phyloP scores from a whole-genome alignment of 2,329 filamentous ascomycete species.

The Colletotrichum destructivum region DNA sequence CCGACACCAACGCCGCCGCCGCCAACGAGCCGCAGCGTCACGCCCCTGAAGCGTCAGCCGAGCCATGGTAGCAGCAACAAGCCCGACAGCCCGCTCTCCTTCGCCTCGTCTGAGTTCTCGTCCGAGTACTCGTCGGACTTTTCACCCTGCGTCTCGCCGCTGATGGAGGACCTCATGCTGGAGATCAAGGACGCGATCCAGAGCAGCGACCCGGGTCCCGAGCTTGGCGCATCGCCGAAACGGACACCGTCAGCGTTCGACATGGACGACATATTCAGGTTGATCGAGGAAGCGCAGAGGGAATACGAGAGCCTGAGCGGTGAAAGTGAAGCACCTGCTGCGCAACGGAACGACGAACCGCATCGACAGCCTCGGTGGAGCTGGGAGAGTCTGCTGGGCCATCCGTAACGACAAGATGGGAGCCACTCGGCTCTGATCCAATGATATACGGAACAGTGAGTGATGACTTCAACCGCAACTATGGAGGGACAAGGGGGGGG shows the following conservation, averaged over 20 bases:
- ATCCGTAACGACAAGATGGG: background rate
- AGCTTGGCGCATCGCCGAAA: background rate
- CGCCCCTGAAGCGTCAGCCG: constrained; percentile 32
- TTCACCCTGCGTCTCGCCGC: constrained; percentile 34
- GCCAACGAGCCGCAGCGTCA: constrained; percentile 28
- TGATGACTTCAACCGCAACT: background rate
- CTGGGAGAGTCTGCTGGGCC: constrained; percentile 27
- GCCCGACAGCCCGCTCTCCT: constrained; percentile 32
- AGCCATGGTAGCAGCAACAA: constrained; percentile 34
- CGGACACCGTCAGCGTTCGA: constrained; percentile 22
- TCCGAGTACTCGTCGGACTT: constrained; percentile 31
- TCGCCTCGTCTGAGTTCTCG: constrained; percentile 27
- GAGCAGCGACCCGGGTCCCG: constrained; percentile 20
- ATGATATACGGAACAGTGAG: background rate
- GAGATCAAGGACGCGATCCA: constrained; percentile 39
- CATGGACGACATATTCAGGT: constrained; percentile 31
- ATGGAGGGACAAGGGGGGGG: background rate
- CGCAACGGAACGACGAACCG: background rate
- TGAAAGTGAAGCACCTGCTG: background rate
- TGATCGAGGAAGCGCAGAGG: constrained; percentile 39
- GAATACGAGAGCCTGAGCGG: constrained; percentile 32
- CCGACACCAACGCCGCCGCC: constrained; percentile 11
- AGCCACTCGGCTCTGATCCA: constrained; percentile 14
- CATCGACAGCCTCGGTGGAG: constrained; percentile 22
- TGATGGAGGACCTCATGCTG: constrained; percentile 39